Conservation (phyloP, 2,329 filamentous ascomycete species). For the Gremmenia infestans region DNA sequence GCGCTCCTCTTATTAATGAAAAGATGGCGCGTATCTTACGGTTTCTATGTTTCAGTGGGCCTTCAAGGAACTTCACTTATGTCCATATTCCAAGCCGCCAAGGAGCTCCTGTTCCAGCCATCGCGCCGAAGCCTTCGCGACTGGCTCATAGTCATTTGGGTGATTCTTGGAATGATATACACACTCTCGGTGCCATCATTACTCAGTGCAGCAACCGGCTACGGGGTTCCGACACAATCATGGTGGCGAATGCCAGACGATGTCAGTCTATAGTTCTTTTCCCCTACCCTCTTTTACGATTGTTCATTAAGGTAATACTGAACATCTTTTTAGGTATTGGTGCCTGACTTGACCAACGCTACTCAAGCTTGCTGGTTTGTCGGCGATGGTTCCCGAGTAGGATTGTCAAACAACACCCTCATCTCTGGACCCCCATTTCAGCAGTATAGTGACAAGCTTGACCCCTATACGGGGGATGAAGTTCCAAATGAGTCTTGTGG, state of each 20-base stretch:
- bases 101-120: background rate
- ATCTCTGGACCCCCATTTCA: background rate
- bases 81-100: background rate
- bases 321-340: background rate
- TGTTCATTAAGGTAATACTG: background rate
- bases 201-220: background rate
- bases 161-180: background rate
- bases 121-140: background rate
- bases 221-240: background rate
- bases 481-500: background rate
- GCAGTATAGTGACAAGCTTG: background rate
- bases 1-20: background rate
- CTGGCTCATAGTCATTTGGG: background rate
- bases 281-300: background rate
- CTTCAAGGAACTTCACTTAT: background rate
- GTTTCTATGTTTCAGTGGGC: background rate
- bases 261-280: background rate
- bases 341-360: background rate
- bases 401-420: background rate
- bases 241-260: background rate
- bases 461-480: background rate
- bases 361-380: background rate
- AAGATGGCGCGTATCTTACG: background rate
- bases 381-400: background rate
- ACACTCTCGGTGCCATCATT: background rate